Evolutionary conservation across 2,329 filamentous ascomycete genomes (phyloP).

Genomic region (Hortaea sp.): DNA sequence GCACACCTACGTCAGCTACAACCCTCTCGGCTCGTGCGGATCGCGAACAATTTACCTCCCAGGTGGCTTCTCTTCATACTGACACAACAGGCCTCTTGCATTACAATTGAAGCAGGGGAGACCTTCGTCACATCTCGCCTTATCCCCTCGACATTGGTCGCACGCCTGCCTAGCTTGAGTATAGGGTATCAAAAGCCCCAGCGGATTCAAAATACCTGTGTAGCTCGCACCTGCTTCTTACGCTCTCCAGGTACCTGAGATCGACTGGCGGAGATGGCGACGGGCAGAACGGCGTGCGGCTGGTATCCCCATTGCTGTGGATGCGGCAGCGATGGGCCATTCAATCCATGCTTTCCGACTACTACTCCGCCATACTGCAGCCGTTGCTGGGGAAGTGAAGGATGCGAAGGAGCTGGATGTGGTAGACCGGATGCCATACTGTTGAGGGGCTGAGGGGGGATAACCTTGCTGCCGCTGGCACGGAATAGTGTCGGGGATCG

Average conservation of each 20-base stretch:
- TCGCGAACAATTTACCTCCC: constrained; percentile 60
- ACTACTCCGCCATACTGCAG: constrained; percentile 18
- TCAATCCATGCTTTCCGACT: constrained; percentile 19
- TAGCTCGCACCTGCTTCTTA: constrained; percentile 27
- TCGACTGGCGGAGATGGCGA: constrained; percentile 14
- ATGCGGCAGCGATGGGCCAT: constrained; percentile 14
- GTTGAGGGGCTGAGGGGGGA: constrained; percentile 17
- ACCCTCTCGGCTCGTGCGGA: background rate
- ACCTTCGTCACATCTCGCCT: constrained; percentile 84
- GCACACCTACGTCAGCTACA: constrained; percentile 25
- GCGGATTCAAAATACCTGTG: constrained; percentile 17
- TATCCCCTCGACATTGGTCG: constrained; percentile 76
- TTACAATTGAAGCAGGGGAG: constrained; percentile 76
- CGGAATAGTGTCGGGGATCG: constrained; percentile 18
- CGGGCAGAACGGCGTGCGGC: constrained; percentile 11
- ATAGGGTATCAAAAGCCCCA: background rate
- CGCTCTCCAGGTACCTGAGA: constrained; percentile 18
- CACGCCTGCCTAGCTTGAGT: constrained; percentile 55
- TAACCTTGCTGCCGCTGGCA: constrained; percentile 23
- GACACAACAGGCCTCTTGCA: constrained; percentile 73
- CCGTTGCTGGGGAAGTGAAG: constrained; percentile 17
- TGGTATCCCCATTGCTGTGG: constrained; percentile 17
- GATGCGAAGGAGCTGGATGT: constrained; percentile 9
- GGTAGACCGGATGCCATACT: constrained; percentile 17
- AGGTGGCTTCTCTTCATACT: constrained; percentile 82